Percentiles rank a stretch among this genome's conserved stretches.
phyloP scores from a whole-genome alignment of 345 rosid species.

The Gossypium anomalum region DNA sequence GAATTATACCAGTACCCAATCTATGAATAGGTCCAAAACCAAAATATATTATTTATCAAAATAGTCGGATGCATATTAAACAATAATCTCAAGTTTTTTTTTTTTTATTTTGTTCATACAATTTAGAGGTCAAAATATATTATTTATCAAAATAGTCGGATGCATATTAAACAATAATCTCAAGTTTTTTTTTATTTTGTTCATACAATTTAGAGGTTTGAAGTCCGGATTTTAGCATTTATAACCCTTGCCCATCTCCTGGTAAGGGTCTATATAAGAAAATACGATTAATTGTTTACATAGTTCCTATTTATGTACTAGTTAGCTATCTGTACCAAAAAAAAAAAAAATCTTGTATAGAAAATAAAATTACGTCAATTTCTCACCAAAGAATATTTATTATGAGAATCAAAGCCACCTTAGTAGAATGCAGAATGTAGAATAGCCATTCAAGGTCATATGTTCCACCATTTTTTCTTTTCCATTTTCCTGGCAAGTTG shows the following conservation, averaged over 20 bases:
- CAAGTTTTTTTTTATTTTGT: not conserved
- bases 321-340: not conserved
- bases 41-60: too few relatives aligned
- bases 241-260: not conserved
- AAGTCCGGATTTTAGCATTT: not conserved
- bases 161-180: not conserved
- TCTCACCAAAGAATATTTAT: not conserved
- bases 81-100: not conserved
- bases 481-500: slow-evolving; percentile 88
- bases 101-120: not conserved
- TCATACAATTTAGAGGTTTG: not conserved
- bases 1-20: too few relatives aligned
- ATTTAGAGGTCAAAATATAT: not conserved
- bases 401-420: not conserved
- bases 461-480: slow-evolving; percentile 84
- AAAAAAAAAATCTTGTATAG: not conserved
- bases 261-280: not conserved
- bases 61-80: not conserved
- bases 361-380: not conserved
- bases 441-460: slow-evolving; percentile 25
- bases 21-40: too few relatives aligned
- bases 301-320: not conserved
- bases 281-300: not conserved
- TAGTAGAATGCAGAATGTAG: not conserved
- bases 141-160: too few relatives aligned